Evolutionary conservation across 2,329 filamentous ascomycete genomes (phyloP).

Genomic region (Dactylella cylindrospora): DNA sequence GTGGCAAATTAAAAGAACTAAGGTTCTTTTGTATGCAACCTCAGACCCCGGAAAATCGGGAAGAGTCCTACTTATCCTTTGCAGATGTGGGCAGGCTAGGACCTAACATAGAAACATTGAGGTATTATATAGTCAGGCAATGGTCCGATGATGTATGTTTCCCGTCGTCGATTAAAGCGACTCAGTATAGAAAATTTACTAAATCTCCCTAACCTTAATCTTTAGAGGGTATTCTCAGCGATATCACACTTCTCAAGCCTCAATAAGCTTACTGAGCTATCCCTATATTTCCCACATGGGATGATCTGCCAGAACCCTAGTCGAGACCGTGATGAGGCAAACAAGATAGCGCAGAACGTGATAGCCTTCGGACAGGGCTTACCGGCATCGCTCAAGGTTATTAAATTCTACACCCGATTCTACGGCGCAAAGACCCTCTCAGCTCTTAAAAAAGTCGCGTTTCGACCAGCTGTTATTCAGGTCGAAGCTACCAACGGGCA

Average conservation of each 20-base stretch:
- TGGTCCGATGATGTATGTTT: conserved; percentile 3
- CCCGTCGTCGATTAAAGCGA: too few relatives aligned
- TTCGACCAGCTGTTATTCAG: too few relatives aligned
- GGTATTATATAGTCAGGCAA: neutral
- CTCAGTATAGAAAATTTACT: too few relatives aligned
- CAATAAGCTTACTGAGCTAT: neutral
- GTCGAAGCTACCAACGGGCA: too few relatives aligned
- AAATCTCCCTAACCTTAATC: neutral
- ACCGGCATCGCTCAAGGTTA: neutral
- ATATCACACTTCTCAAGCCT: neutral
- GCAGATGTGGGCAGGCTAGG: conserved; percentile 7
- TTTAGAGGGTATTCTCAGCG: neutral
- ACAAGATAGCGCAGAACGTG: neutral
- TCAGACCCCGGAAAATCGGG: neutral
- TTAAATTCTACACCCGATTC: conserved; percentile 11
- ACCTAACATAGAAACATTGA: neutral
- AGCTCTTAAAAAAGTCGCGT: too few relatives aligned
- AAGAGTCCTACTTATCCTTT: conserved; percentile 2
- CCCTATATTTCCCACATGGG: conserved; percentile 2
- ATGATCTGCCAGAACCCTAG: too few relatives aligned
- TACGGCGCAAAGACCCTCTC: too few relatives aligned
- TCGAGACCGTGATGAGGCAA: neutral
- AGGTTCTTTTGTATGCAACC: neutral
- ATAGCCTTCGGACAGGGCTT: neutral
- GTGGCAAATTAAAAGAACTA: conserved; percentile 1